These are phyloP conservation scores for Boletus subparvulus DNA, from an alignment of 768 basidiomycete species.

Conservation along the genomic window DNA sequence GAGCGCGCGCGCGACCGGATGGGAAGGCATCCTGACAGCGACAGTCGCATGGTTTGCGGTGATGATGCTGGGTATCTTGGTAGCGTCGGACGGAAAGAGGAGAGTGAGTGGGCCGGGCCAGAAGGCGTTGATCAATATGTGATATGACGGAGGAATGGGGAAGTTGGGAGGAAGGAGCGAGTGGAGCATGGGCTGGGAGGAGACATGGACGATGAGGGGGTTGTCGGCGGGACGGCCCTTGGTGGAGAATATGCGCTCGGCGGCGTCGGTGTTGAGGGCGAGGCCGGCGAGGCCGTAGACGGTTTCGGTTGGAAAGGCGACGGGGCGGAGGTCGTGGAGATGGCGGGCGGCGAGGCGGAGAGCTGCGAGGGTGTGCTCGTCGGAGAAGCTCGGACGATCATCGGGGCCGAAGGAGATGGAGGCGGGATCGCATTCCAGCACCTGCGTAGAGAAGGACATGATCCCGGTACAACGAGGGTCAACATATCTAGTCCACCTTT, in stretches of 20 bases:
- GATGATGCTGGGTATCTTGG: conserved; percentile 66
- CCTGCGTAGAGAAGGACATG: conserved; percentile 27
- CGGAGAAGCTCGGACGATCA: conserved; percentile 50
- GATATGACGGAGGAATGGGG: conserved; percentile 61
- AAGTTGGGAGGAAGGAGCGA: conserved; percentile 70
- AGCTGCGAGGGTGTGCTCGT: conserved; percentile 49
- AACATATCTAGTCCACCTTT: conserved; percentile 11
- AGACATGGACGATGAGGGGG: conserved; percentile 96
- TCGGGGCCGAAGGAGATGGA: conserved; percentile 55
- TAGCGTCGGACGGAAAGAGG: conserved; percentile 74
- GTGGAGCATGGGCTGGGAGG: conserved; percentile 77
- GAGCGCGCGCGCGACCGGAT: conserved; percentile 87
- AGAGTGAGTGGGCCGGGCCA: conserved; percentile 96
- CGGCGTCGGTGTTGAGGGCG: conserved; percentile 65
- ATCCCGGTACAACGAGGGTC: background rate
- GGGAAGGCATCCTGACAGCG: conserved; percentile 91
- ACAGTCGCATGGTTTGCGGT: conserved; percentile 81
- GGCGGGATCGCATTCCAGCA: conserved; percentile 63
- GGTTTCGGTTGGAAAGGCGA: conserved; percentile 96
- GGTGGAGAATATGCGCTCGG: conserved; percentile 73
- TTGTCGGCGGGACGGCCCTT: conserved; percentile 96
- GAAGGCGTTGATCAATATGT: conserved; percentile 73
- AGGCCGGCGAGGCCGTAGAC: conserved; percentile 96
- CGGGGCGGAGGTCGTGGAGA: conserved; percentile 48
- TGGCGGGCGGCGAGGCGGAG: conserved; percentile 56